phyloP scores from a whole-genome alignment of 2,329 filamentous ascomycete genomes.

The Neonectria punicea region DNA sequence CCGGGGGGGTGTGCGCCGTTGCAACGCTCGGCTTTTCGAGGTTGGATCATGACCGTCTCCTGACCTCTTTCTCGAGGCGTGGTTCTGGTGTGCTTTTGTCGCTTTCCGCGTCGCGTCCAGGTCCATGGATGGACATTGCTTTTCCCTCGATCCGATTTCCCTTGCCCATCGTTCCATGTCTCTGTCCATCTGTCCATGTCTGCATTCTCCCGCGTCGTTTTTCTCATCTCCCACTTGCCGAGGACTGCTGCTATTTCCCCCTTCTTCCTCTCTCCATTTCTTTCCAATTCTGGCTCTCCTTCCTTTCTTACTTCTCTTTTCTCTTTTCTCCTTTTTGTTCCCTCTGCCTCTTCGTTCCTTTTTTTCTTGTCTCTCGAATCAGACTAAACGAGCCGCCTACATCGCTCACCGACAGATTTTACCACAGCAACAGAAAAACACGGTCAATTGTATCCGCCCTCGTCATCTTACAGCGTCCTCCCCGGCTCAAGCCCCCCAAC shows the following conservation, averaged over 20 bases:
- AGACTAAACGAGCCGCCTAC: too few relatives aligned
- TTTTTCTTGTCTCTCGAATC: background rate
- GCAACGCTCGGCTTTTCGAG: constrained; percentile 18
- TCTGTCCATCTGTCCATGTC: constrained; percentile 8
- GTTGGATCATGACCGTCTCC: constrained; percentile 28
- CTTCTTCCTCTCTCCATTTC: constrained; percentile 11
- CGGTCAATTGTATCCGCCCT: background rate
- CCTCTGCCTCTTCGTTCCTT: background rate
- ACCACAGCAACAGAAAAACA: constrained; percentile 14
- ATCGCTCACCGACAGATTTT: constrained; percentile 5
- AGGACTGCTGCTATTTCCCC: constrained; percentile 10
- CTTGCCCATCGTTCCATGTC: constrained; percentile 25
- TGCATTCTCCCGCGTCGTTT: constrained; percentile 8
- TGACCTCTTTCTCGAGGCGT: constrained; percentile 21
- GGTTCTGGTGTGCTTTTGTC: constrained; percentile 22
- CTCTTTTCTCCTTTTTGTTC: constrained; percentile 2
- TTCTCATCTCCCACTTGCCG: constrained; percentile 4
- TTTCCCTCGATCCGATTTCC: constrained; percentile 22
- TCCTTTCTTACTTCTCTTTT: constrained; percentile 7
- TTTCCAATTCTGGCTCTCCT: constrained; percentile 3
- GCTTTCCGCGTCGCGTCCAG: constrained; percentile 3
- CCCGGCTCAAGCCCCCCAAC: background rate
- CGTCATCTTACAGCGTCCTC: background rate
- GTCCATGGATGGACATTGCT: constrained; percentile 12
- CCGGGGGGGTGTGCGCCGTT: background rate